Conservation (phyloP, 1,284 basidiomycete genomes). For the Boletus smithii region DNA sequence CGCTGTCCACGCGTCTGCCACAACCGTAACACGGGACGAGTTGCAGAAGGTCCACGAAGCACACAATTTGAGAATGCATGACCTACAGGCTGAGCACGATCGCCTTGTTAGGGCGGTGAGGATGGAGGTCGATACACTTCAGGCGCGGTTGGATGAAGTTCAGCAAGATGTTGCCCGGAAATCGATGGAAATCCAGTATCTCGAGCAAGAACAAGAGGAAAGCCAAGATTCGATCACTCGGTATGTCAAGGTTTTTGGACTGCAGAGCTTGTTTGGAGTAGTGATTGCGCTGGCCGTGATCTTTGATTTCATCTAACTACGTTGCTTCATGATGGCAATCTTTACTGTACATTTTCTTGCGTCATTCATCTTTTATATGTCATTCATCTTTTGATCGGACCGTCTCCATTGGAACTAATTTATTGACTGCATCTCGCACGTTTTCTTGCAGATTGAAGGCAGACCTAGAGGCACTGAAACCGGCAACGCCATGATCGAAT, state of each 20-base stretch:
- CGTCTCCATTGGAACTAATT: constrained; percentile 30
- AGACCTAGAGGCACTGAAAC: constrained; percentile 51
- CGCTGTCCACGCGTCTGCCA: constrained; percentile 39
- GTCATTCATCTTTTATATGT: constrained; percentile 16
- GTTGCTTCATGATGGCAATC: constrained; percentile 16
- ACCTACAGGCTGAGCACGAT: constrained; percentile 70
- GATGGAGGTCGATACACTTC: constrained; percentile 60
- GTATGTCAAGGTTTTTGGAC: constrained; percentile 65
- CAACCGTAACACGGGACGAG: constrained; percentile 67
- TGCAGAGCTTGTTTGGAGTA: constrained; percentile 55
- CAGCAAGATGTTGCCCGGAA: constrained; percentile 63
- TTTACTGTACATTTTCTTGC: constrained; percentile 23
- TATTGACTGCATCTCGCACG: constrained; percentile 34
- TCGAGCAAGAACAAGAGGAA: constrained; percentile 76
- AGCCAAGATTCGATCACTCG: constrained; percentile 67
- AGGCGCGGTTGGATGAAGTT: constrained; percentile 52
- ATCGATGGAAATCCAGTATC: constrained; percentile 73
- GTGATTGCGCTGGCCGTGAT: constrained; percentile 55
- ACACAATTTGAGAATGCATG: constrained; percentile 76
- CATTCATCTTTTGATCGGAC: constrained; percentile 13
- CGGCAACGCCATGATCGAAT: constrained; percentile 17
- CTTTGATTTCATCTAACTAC: constrained; percentile 46
- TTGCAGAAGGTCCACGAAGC: constrained; percentile 73
- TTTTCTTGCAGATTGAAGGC: constrained; percentile 57
- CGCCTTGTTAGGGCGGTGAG: constrained; percentile 55